These are phyloP conservation scores for Neurospora sp. DNA, from an alignment of 2,329 filamentous ascomycete genomes.

Conservation along the genomic window DNA sequence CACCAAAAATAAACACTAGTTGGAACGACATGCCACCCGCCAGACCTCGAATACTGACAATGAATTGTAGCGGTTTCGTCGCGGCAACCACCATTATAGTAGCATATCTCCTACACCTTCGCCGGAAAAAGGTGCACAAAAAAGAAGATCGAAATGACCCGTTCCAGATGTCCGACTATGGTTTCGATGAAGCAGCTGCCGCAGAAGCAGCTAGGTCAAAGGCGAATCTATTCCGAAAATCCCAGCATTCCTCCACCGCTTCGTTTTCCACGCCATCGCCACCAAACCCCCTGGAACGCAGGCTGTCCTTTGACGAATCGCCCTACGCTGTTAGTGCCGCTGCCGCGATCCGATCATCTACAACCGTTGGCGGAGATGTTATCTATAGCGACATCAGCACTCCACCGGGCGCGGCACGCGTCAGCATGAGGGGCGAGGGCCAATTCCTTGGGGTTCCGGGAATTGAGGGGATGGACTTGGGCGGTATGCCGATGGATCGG, in stretches of 20 bases:
- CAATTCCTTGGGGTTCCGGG: background rate
- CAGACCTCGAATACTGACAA: background rate
- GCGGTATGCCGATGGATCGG: background rate
- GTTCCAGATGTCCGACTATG: constrained; percentile 16
- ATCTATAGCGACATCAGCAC: background rate
- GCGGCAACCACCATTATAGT: background rate
- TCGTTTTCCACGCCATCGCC: background rate
- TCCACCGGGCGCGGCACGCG: background rate
- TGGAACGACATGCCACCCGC: background rate
- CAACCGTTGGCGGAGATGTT: background rate
- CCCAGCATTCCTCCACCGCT: background rate
- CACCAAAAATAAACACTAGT: background rate
- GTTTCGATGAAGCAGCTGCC: constrained; percentile 12
- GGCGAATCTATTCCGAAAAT: background rate
- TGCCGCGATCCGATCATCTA: background rate
- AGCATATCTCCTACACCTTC: constrained; percentile 11
- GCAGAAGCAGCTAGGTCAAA: background rate
- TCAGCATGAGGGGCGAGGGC: background rate
- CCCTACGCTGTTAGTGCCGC: background rate
- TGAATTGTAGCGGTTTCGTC: background rate
- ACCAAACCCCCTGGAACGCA: background rate
- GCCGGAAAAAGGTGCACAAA: constrained; percentile 12
- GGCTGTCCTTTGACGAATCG: background rate
- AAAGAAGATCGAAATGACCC: constrained; percentile 15
- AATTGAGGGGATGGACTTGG: background rate